Conservation (phyloP, 1,139 yeast species). For the Ogataea hybrid region DNA sequence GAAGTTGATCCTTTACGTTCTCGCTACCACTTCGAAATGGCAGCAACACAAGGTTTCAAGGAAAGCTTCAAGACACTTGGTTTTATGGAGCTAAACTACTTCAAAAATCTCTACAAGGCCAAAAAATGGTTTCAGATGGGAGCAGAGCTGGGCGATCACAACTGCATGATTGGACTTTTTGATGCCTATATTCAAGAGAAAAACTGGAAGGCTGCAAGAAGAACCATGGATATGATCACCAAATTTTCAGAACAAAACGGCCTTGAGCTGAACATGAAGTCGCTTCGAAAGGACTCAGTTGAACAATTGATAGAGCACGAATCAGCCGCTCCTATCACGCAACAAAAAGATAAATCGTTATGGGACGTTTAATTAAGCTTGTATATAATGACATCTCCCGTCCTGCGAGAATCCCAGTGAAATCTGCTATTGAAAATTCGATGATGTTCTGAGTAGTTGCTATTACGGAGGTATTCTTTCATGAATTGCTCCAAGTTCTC, state of each 20-base stretch:
- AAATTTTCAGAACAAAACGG: conserved; percentile 6
- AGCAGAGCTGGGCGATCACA: conserved; percentile 57
- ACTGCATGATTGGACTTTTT: conserved; percentile 73
- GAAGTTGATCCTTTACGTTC: conserved; percentile 57
- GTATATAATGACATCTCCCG: conserved; percentile 74
- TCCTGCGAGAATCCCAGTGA: conserved; percentile 85
- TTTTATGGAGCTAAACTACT: conserved; percentile 69
- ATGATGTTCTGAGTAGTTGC: conserved; percentile 45
- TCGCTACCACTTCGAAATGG: conserved; percentile 67
- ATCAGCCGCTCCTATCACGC: not conserved
- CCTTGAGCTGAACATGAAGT: conserved; percentile 11
- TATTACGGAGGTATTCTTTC: conserved; percentile 31
- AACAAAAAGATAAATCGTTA: not conserved
- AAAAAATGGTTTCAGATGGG: conserved; percentile 86
- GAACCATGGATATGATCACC: conserved; percentile 13
- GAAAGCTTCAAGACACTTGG: conserved; percentile 80
- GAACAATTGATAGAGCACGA: not conserved
- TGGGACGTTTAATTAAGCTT: conserved; percentile 10
- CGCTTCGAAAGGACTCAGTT: conserved; percentile 17
- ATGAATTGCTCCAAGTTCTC: conserved; percentile 55
- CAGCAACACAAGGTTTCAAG: conserved; percentile 72
- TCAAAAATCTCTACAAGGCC: conserved; percentile 53
- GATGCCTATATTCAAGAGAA: conserved; percentile 45
- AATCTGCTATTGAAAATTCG: conserved; percentile 74
- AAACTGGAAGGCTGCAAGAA: conserved; percentile 26